A percentile compares a stretch with the other conserved stretches of the same genome.
phyloP scores from a whole-genome alignment of 495 filamentous ascomycete genomes.

The Sporormia fimetaria region DNA sequence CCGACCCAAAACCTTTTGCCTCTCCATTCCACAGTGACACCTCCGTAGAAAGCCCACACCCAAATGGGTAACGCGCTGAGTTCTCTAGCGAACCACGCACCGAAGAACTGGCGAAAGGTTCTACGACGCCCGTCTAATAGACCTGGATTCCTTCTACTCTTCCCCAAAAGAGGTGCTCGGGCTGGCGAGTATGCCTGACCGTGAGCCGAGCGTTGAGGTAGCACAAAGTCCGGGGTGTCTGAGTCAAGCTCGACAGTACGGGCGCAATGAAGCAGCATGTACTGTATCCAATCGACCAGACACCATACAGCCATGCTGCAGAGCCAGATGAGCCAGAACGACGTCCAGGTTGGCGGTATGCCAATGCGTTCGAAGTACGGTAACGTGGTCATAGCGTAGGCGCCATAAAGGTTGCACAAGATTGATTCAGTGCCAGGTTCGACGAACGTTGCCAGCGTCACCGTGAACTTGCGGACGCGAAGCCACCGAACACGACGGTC shows the following conservation, averaged over 20 bases:
- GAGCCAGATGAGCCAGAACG: slow-evolving; percentile 55
- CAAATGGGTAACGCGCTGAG: slow-evolving; percentile 75
- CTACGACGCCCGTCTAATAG: slow-evolving; percentile 18
- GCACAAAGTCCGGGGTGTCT: slow-evolving; percentile 61
- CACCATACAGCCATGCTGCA: slow-evolving; percentile 61
- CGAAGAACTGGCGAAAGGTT: slow-evolving; percentile 57
- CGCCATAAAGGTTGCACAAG: slow-evolving; percentile 66
- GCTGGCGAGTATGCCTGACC: neutral
- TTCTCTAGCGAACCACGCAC: slow-evolving; percentile 81
- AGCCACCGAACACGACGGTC: slow-evolving; percentile 83
- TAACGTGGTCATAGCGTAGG: slow-evolving; percentile 65
- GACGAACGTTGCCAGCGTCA: slow-evolving; percentile 76
- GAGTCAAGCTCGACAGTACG: slow-evolving; percentile 59
- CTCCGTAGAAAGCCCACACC: slow-evolving; percentile 72
- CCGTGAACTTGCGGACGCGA: slow-evolving; percentile 88
- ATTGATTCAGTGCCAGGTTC: slow-evolving; percentile 91
- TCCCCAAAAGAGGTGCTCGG: slow-evolving; percentile 10
- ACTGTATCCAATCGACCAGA: slow-evolving; percentile 59
- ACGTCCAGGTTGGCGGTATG: slow-evolving; percentile 54
- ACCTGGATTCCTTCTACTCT: slow-evolving; percentile 6
- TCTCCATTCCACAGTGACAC: slow-evolving; percentile 75
- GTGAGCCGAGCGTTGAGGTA: slow-evolving; percentile 29
- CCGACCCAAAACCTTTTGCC: slow-evolving; percentile 72
- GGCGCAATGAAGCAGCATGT: slow-evolving; percentile 58
- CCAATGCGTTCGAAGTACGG: slow-evolving; percentile 47